Percentiles rank a stretch among this genome's conserved stretches.
Conservation (phyloP, 225 moss, liverwort and hornwort genomes). For the Thuidium tamariscinum region DNA sequence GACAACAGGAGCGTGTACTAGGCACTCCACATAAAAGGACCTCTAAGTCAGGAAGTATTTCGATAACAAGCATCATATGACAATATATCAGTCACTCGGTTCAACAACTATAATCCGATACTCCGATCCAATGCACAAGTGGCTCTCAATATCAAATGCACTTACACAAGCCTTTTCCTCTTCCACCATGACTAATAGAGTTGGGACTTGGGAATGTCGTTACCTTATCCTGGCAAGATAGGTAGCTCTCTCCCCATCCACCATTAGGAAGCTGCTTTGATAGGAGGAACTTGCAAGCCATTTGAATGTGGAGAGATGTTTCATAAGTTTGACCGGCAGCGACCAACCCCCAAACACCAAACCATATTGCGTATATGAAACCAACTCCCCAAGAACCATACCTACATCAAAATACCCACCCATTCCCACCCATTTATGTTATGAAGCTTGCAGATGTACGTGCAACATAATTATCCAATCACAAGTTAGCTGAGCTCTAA, state of each 20-base stretch:
- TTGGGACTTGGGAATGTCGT: neutral
- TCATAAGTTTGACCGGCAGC: neutral
- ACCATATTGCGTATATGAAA: neutral
- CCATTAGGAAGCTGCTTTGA: neutral
- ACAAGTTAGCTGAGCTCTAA: neutral
- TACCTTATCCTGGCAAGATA: neutral
- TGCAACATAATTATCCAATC: neutral
- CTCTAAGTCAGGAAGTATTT: neutral
- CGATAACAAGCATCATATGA: neutral
- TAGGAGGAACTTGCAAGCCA: neutral
- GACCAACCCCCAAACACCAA: neutral
- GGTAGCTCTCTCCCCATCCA: neutral
- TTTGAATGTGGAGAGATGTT: neutral
- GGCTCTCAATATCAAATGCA: neutral
- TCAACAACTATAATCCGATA: neutral
- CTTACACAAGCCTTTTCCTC: neutral
- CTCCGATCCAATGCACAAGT: neutral
- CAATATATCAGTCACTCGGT: neutral
- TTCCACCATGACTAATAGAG: neutral
- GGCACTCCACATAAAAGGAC: neutral
- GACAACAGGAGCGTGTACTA: neutral
- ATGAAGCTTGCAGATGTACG: neutral
- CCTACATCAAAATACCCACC: neutral
- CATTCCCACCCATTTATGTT: neutral
- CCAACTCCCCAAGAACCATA: neutral